These are phyloP conservation scores for Cyathus striatus DNA, from an alignment of 768 basidiomycete genomes.

Conservation along the genomic window DNA sequence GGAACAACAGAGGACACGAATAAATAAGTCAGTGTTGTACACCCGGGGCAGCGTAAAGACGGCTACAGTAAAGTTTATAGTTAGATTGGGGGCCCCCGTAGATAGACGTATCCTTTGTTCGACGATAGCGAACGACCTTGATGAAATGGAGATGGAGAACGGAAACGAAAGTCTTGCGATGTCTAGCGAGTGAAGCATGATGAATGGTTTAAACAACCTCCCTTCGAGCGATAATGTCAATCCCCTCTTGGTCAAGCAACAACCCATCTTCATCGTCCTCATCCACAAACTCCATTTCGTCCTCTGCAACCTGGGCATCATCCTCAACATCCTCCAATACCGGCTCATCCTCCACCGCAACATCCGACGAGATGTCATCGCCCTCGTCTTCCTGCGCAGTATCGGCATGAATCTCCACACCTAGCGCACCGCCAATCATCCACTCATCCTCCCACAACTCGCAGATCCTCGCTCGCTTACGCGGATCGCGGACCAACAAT, in stretches of 20 bases:
- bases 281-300: constrained; percentile 5
- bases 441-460: constrained; percentile 60
- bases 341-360: constrained; percentile 7
- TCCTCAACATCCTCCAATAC: constrained; percentile 2
- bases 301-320: constrained; percentile 2
- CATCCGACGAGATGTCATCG: constrained; percentile 7
- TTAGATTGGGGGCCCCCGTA: too few relatives aligned
- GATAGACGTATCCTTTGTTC: too few relatives aligned
- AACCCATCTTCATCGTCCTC: constrained; percentile 19
- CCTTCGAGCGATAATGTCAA: constrained; percentile 20
- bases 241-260: constrained; percentile 21
- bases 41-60: too few relatives aligned
- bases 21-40: too few relatives aligned
- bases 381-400: background rate
- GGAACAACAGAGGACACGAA: too few relatives aligned
- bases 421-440: constrained; percentile 25
- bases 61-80: too few relatives aligned
- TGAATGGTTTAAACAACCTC: constrained; percentile 16
- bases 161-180: too few relatives aligned
- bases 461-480: constrained; percentile 52
- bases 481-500: constrained; percentile 68
- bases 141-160: too few relatives aligned
- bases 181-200: too few relatives aligned
- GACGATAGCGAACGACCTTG: too few relatives aligned
- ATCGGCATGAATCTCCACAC: constrained; percentile 6